Evolutionary conservation across 768 basidiomycete species (phyloP).

Genomic region (Boletus barrowsii): DNA sequence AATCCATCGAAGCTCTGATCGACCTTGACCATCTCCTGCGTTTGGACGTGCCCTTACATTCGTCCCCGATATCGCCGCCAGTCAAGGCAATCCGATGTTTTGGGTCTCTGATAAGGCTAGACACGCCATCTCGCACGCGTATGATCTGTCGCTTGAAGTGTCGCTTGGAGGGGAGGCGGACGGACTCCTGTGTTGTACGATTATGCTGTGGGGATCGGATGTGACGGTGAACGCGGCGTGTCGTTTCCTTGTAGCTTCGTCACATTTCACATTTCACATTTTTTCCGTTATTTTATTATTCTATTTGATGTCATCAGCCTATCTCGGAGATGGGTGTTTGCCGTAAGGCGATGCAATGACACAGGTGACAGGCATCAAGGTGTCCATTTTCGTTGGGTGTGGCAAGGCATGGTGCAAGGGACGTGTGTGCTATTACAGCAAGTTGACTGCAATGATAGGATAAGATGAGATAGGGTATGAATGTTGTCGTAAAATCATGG

Average conservation of each 20-base stretch:
- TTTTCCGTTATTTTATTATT: background rate
- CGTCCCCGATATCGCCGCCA: conserved; percentile 1
- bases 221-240: background rate
- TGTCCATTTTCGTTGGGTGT: no score
- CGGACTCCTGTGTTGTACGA: no score
- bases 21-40: background rate
- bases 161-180: no score
- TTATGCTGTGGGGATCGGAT: no score
- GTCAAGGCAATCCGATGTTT: background rate
- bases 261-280: no score
- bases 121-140: background rate
- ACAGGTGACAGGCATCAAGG: no score
- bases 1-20: conserved; percentile 22
- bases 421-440: no score
- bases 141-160: no score
- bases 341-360: background rate
- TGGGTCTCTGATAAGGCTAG: background rate
- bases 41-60: background rate
- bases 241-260: background rate
- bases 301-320: background rate
- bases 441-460: no score
- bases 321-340: background rate
- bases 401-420: no score
- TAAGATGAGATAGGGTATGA: no score
- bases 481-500: background rate